phyloP scores from a whole-genome alignment of 495 filamentous ascomycete genomes.

The Penicillium ochrochloron region DNA sequence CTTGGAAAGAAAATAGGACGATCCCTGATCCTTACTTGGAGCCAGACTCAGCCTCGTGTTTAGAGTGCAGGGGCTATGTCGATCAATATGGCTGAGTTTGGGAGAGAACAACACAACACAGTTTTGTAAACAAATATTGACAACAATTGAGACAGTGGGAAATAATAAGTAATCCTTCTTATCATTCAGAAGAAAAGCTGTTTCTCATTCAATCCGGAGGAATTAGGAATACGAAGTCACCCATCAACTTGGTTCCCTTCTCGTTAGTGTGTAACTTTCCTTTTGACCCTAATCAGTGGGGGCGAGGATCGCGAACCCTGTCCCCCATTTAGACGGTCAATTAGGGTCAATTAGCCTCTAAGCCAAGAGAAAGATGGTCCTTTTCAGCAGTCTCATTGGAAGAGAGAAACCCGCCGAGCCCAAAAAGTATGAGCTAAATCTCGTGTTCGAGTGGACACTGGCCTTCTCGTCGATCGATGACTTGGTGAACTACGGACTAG shows the following conservation, averaged over 20 bases:
- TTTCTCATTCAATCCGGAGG: neutral
- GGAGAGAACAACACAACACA: neutral
- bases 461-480: neutral
- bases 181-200: neutral
- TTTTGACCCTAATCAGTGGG: slow-evolving; percentile 2
- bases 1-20: slow-evolving; percentile 3
- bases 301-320: neutral
- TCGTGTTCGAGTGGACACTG: slow-evolving; percentile 2
- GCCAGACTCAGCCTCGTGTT: slow-evolving; percentile 11
- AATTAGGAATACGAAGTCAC: neutral
- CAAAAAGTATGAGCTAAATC: neutral
- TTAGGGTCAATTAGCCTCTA: neutral
- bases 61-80: slow-evolving; percentile 2
- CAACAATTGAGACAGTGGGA: neutral
- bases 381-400: neutral
- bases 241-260: neutral
- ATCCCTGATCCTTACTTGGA: neutral
- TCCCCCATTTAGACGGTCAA: neutral
- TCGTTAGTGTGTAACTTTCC: neutral
- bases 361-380: neutral
- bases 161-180: neutral
- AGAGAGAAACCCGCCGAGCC: neutral
- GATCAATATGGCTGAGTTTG: neutral
- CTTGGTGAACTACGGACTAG: slow-evolving; percentile 5
- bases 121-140: neutral